Base-by-base conservation (phyloP, 352 stramenopile genomes). In the Phytopythium vexans region DNA sequence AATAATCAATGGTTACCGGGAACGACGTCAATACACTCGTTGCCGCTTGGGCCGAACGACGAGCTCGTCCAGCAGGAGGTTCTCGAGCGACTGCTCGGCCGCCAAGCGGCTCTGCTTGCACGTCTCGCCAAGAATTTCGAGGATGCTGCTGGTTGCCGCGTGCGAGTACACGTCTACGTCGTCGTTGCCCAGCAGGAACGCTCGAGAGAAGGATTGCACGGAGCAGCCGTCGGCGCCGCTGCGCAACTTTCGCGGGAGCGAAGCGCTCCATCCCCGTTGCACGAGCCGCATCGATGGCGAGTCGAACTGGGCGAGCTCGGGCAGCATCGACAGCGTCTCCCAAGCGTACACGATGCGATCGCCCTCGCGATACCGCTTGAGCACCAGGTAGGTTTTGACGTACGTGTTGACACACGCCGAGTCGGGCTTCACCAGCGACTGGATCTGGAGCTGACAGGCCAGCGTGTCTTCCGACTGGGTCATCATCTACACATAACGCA, bases 41-140 rank as follows among this genome's bases (percentile, higher is more conserved):
- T 10, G 45, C 34, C 41, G 40, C 12, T 38, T 52, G 3, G 6
- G 12, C 0, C 15, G 45, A 8, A 52, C 45, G 2, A 65, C 58
- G 21, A 27, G 21, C 58, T 71, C 62, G 31, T 74, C 58, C 41
- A 74, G 38, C 21, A 77, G 35, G 3, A 69, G 33, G 41, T 68
- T 77, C 51, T 77, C 68, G 3, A 77, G 51, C 1, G 53, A 66
- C 42, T 67, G 57, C 21, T 56, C 61, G 16, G 66, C 68, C 43
- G 53, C 56, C 39, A 53, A 52, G 4, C 56, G 62, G n/a, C 65
- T 59, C 11, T 62, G 49, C 7, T 59, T 48, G 14, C 66, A 66
- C 10, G 55, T 39, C 11, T 56, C 37, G 14, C 62, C 50, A 5
- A 74, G 42, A 50, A 66, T 60, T 11, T 71, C 50, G 2, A 56